Percentiles rank a stretch among this genome's conserved stretches.
Evolutionary conservation across 2,329 filamentous ascomycete genomes (phyloP).

Genomic region (Aspergillus quadricinctus): DNA sequence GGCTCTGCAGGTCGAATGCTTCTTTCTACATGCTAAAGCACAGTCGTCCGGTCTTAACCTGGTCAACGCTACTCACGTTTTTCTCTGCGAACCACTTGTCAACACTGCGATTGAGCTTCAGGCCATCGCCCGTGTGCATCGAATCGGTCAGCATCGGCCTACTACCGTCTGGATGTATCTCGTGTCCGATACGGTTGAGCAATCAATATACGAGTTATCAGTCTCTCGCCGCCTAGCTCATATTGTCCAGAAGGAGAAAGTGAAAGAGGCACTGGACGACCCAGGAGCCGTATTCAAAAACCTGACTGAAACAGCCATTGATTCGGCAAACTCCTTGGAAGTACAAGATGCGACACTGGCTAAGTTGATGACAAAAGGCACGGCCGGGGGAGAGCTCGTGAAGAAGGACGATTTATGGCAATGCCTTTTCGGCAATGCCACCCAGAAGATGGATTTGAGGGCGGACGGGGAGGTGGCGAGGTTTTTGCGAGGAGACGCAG

Average conservation of each 20-base stretch:
- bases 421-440: conserved; percentile 70
- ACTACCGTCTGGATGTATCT: conserved; percentile 97
- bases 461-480: conserved; percentile 45
- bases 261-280: conserved; percentile 21
- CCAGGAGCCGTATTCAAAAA: conserved; percentile 21
- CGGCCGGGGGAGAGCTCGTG: conserved; percentile 73
- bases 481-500: conserved; percentile 53
- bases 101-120: conserved; percentile 93
- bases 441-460: conserved; percentile 21
- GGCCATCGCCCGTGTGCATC: conserved; percentile 88
- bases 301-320: conserved; percentile 60
- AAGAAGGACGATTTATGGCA: conserved; percentile 77
- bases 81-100: conserved; percentile 88
- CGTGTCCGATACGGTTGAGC: conserved; percentile 84
- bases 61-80: conserved; percentile 88
- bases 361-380: conserved; percentile 66
- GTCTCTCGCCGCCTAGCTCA: conserved; percentile 75
- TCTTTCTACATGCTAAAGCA: conserved; percentile 82
- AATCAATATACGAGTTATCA: conserved; percentile 84
- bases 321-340: conserved; percentile 80
- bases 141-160: conserved; percentile 81
- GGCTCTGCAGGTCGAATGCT: conserved; percentile 60
- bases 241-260: conserved; percentile 51
- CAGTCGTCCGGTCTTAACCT: conserved; percentile 87
- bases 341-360: conserved; percentile 68